Percentiles rank a stretch among this genome's conserved stretches.
Evolutionary conservation across 495 filamentous ascomycete species (phyloP).

Genomic region (Lophiostoma macrostomum): DNA sequence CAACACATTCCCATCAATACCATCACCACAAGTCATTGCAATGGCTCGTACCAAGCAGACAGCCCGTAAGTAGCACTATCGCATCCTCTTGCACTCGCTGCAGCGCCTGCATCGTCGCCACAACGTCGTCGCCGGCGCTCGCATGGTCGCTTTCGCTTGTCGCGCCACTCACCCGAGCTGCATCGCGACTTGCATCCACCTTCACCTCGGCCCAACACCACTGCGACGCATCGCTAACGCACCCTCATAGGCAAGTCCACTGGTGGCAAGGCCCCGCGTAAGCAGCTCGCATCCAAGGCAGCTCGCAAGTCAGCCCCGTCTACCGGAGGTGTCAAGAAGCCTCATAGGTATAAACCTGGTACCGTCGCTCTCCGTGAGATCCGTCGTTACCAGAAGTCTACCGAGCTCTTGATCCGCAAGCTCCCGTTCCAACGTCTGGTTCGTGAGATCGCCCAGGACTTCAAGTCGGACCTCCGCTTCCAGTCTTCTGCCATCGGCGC

Average conservation of each 20-base stretch:
- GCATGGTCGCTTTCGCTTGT: constrained; percentile 30
- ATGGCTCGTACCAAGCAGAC: constrained; percentile 99
- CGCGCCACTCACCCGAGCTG: constrained; percentile 32
- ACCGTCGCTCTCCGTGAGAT: constrained; percentile 99
- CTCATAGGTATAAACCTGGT: constrained; percentile 99
- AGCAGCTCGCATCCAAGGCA: constrained; percentile 37
- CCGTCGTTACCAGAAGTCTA: constrained; percentile 99
- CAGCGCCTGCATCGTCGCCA: constrained; percentile 10
- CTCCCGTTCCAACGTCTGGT: constrained; percentile 99
- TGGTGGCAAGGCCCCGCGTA: constrained; percentile 36
- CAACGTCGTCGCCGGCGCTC: constrained; percentile 27
- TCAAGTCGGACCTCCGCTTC: constrained; percentile 99
- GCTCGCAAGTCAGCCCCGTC: constrained; percentile 35
- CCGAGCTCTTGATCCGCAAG: constrained; percentile 99
- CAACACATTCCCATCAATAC: constrained; percentile 24
- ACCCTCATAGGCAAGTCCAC: constrained; percentile 47
- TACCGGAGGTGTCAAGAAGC: constrained; percentile 96
- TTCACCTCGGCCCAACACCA: constrained; percentile 8
- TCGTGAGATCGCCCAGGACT: constrained; percentile 99
- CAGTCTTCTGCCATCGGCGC: constrained; percentile 99
- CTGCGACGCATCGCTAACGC: constrained; percentile 38
- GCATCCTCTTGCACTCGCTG: constrained; percentile 2
- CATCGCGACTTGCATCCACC: constrained; percentile 16
- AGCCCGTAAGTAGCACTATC: constrained; percentile 78
- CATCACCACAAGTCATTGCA: constrained; percentile 25